Evolutionary conservation across 257 asterid species (phyloP), one percentile per base, ranked within the genome.

Genomic region (Leonotis leonurus): DNA sequence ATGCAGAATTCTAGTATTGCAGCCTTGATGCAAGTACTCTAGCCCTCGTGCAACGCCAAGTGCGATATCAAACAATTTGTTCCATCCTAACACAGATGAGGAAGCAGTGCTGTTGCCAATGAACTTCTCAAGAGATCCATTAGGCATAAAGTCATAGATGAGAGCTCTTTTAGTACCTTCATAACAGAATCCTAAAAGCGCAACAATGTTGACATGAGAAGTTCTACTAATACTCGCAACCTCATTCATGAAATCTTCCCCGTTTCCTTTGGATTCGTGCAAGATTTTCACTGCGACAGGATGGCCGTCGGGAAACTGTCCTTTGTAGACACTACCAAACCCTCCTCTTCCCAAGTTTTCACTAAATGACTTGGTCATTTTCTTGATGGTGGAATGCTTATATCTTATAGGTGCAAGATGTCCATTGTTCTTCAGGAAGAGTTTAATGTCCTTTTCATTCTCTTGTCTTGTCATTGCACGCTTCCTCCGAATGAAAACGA

Each of bases 241-340:
- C 29, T 81, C 85, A 22, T 81, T 81, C 45, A 73, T 70, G 61
- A 81, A 81, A 0, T 73, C 82, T 50, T 78, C 77, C 7, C 73
- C 75, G 0, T 45, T 71, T 13, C 17, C 66, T 20, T 53, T 44
- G 0, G 74, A 52, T 17, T 53, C 78, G 0, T 67, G 52, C 45
- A 76, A 27, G 2, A 80, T 45, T 35, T 76, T 80, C 11, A 73
- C 82, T 0, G 82, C 82, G 24, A 73, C 76, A 0, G 21, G 80
- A 18, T 9, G 63, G 8, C 76, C 74, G 6, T 76, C 58, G 0
- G 20, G 55, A 6, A 74, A 14, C 3, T 43, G 62, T 21, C 85
- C 82, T 70, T 62, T 70, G 3, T 58, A 76, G 0, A 79, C 76
- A 14, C 35, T 54, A 1, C 80, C 80, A 13, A 32, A 73, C 0